phyloP scores from a whole-genome alignment of 768 basidiomycete species.

The Lactifluus piperatus region DNA sequence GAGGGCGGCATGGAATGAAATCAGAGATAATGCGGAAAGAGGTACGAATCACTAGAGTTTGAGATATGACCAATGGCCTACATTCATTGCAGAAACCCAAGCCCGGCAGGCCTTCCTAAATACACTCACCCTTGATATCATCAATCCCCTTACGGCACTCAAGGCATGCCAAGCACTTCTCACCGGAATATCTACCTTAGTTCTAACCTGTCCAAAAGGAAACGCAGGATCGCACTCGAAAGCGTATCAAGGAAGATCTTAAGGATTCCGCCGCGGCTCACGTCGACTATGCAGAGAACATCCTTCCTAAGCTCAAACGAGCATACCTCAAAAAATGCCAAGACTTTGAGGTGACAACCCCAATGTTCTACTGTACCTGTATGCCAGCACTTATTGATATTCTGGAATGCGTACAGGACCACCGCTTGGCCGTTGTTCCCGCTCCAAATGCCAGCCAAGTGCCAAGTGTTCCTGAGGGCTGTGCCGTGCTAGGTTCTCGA shows the following conservation, averaged over 20 bases:
- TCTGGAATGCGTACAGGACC: slow-evolving; percentile 40
- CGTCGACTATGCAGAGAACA: slow-evolving; percentile 69
- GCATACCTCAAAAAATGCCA: slow-evolving; percentile 77
- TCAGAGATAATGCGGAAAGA: slow-evolving; percentile 78
- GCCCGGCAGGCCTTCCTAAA: slow-evolving; percentile 70
- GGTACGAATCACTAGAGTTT: slow-evolving; percentile 32
- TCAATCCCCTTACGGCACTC: slow-evolving; percentile 55
- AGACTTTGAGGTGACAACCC: slow-evolving; percentile 63
- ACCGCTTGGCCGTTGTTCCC: slow-evolving; percentile 44
- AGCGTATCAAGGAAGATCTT: slow-evolving; percentile 85
- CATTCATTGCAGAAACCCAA: slow-evolving; percentile 54
- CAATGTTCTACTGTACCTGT: background rate
- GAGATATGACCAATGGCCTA: background rate
- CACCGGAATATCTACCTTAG: background rate
- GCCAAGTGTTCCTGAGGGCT: slow-evolving; percentile 24
- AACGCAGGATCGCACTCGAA: slow-evolving; percentile 84
- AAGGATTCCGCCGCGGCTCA: slow-evolving; percentile 72
- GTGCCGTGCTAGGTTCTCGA: slow-evolving; percentile 32
- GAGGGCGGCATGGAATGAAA: slow-evolving; percentile 73
- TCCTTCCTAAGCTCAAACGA: slow-evolving; percentile 74
- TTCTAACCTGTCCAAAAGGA: slow-evolving; percentile 40
- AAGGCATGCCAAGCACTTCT: slow-evolving; percentile 38
- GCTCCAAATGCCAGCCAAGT: slow-evolving; percentile 29
- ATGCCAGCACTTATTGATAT: background rate
- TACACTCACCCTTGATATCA: slow-evolving; percentile 63